Evolutionary conservation across 164 flowering plant species (phyloP).

Genomic region (Magnolia changhungtana): DNA sequence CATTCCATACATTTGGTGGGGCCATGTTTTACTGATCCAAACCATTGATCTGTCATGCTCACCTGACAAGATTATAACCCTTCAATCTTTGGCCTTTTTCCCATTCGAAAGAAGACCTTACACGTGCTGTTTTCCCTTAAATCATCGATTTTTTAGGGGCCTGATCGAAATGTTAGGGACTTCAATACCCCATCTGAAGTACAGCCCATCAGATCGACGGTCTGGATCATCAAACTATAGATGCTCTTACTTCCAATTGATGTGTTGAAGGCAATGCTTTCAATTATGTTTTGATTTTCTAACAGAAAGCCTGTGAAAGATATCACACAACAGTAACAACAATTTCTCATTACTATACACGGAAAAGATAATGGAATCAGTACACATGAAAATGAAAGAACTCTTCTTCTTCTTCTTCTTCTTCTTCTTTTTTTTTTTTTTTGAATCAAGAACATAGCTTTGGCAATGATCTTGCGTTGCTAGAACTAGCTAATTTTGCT

Average conservation of each 20-base stretch:
- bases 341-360: slow-evolving; percentile 2
- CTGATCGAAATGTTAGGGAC: not conserved
- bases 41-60: not conserved
- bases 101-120: too few species aligned
- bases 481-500: slow-evolving; percentile 18
- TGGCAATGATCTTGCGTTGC: slow-evolving; percentile 54
- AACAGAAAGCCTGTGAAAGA: too few species aligned
- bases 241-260: too few species aligned
- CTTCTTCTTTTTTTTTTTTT: not conserved
- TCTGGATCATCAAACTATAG: too few species aligned
- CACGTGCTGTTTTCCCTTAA: too few species aligned
- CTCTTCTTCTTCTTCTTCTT: too few species aligned
- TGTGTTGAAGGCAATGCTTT: not conserved
- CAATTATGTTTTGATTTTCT: not conserved
- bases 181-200: too few species aligned
- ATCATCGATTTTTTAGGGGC: not conserved
- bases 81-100: too few species aligned
- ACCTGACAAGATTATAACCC: not conserved
- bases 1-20: too few species aligned
- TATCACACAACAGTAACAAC: not conserved
- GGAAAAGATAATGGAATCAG: not conserved
- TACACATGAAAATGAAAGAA: not conserved
- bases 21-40: not conserved
- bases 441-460: slow-evolving; percentile 66
- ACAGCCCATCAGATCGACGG: too few species aligned